Conservation (phyloP, 805 yeast genomes). For the Ogataea pignaliae region DNA sequence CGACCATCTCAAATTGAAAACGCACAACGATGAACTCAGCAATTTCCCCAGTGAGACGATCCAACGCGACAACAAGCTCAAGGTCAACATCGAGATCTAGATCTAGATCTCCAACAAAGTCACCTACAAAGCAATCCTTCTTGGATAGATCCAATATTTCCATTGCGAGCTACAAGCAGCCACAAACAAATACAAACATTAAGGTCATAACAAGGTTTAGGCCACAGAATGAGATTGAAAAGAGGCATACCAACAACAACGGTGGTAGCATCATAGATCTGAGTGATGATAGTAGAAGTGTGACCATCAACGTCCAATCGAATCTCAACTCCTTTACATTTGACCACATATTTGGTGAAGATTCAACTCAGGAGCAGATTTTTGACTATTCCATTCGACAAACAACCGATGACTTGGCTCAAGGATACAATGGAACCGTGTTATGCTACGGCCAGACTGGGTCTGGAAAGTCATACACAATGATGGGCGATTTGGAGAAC, state of each 20-base stretch:
- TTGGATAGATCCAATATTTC: too few relatives aligned
- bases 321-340: conserved; percentile 41
- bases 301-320: conserved; percentile 10
- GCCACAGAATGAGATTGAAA: conserved; percentile 39
- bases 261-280: conserved; percentile 10
- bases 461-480: conserved; percentile 79
- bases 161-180: neutral
- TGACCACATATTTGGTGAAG: conserved; percentile 58
- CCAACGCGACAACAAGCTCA: neutral
- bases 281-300: conserved; percentile 9
- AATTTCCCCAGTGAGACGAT: neutral
- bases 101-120: conserved; percentile 10
- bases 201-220: conserved; percentile 72
- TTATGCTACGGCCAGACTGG: conserved; percentile 79
- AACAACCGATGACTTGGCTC: conserved; percentile 64
- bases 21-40: neutral
- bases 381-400: conserved; percentile 55
- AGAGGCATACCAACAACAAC: neutral
- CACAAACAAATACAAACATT: conserved; percentile 35
- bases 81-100: conserved; percentile 2
- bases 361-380: conserved; percentile 50
- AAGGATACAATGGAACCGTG: conserved; percentile 47
- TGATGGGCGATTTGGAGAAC: conserved; percentile 53
- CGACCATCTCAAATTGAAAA: neutral
- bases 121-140: conserved; percentile 4